Base-by-base conservation (phyloP, 169 alveolate species). In the Plasmodium falciparum region DNA sequence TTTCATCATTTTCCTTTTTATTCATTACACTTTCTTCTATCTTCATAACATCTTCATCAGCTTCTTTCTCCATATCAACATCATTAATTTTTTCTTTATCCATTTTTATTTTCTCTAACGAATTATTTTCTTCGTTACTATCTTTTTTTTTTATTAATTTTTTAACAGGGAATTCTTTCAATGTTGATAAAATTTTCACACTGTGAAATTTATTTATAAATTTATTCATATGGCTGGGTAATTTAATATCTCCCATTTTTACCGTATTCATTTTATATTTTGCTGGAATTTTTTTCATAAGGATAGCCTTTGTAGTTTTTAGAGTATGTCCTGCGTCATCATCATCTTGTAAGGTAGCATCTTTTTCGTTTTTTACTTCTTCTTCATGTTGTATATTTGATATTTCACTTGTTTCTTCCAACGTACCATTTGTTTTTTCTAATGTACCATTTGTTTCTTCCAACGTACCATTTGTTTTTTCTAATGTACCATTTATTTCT, bases 81-180 rank as follows among this genome's bases (percentile, higher is more conserved):
- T 39, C 47, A 39, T 6, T 39, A 39, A 39, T 39, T 39, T 39
- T 39, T 39, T 13, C 24, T 56, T 56, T 20, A 56, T 56, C 8
- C 12, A 13, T 13, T 17, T 56, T 56, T 56, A 56, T 17, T 56
- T 56, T 56, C 22, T 56, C 65, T 56, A 56, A 9, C 22, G 20
- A 17, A 12, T 56, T 62, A 62, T 24, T 15, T 5, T n/a, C 26
- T 17, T 26, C 80, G 54, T 5, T 24, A 3, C 22, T 39, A 17
- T 59, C 63, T 49, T 2, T 49, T 49, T 2, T 49, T 1, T 15
- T 17, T 43, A 17, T 47, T 5, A 1, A 49, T 22, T 71, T 71
- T 24, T 71, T 71, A 24, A 47, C 17, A 3, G 80, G 80, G 4
- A 71, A 71, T 50, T 50, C 66, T 71, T 71, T 71, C 52, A 24